Percentiles rank a stretch among this genome's conserved stretches.
These are phyloP conservation scores for Podaxis rugospora DNA, from an alignment of 768 basidiomycete genomes.

Conservation along the genomic window DNA sequence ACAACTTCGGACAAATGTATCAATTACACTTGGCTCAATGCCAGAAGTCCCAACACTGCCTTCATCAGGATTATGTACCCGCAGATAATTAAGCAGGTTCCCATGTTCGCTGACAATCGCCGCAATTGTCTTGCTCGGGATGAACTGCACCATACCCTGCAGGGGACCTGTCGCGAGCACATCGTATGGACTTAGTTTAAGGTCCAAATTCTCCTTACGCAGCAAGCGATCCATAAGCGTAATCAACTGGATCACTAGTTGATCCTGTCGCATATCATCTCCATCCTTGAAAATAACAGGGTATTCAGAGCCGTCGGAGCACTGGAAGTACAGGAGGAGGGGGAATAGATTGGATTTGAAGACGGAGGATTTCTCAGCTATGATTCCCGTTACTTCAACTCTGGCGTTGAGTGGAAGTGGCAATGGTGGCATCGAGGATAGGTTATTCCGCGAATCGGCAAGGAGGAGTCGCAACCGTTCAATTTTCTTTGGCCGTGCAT, in stretches of 20 bases:
- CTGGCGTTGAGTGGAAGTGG: slow-evolving; percentile 91
- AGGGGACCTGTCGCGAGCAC: slow-evolving; percentile 88
- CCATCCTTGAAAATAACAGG: slow-evolving; percentile 99
- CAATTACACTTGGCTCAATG: slow-evolving; percentile 91
- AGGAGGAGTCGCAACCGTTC: slow-evolving; percentile 88
- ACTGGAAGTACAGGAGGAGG: slow-evolving; percentile 85
- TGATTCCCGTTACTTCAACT: slow-evolving; percentile 80
- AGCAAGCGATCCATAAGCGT: slow-evolving; percentile 95
- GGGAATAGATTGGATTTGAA: slow-evolving; percentile 98
- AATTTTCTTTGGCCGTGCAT: slow-evolving; percentile 94
- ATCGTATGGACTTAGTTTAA: slow-evolving; percentile 87
- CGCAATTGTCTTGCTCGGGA: slow-evolving; percentile 93
- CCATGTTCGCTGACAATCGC: slow-evolving; percentile 92
- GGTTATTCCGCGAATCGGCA: slow-evolving; percentile 78
- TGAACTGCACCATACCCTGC: slow-evolving; percentile 96
- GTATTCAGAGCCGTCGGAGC: slow-evolving; percentile 79
- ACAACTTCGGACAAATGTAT: slow-evolving; percentile 95
- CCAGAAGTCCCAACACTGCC: slow-evolving; percentile 93
- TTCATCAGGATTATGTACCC: slow-evolving; percentile 86
- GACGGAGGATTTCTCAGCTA: slow-evolving; percentile 87
- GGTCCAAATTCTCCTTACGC: slow-evolving; percentile 91
- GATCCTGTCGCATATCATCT: slow-evolving; percentile 98
- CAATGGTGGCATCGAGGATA: slow-evolving; percentile 74
- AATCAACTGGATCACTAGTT: slow-evolving; percentile 97
- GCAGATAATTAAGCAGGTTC: slow-evolving; percentile 81